Percentiles rank a stretch among this genome's conserved stretches.
These are phyloP conservation scores for Pisolithus orientalis DNA, from an alignment of 768 basidiomycete genomes.

Conservation along the genomic window DNA sequence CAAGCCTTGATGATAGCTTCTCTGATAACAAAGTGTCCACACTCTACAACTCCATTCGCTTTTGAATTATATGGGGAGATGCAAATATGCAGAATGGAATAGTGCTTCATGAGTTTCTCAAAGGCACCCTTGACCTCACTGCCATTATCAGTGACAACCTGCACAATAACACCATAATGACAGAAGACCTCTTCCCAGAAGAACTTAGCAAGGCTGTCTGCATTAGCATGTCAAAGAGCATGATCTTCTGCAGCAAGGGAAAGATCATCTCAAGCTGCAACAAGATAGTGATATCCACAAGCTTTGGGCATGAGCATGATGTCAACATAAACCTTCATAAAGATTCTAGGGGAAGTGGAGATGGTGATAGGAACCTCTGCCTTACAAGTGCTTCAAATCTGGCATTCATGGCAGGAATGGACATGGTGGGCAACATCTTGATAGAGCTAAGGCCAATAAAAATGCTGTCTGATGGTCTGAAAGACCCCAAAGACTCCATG, in stretches of 20 bases:
- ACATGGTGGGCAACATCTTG: conserved; percentile 11
- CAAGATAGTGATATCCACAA: conserved; percentile 10
- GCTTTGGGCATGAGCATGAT: conserved; percentile 3
- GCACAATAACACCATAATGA: background rate
- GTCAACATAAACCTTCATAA: conserved; percentile 4
- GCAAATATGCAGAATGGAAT: background rate
- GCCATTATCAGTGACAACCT: conserved; percentile 3
- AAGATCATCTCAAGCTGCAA: background rate
- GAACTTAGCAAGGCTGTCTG: conserved; percentile 4
- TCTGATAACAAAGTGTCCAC: conserved; percentile 25
- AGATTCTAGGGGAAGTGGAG: conserved; percentile 2
- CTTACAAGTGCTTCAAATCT: conserved; percentile 20
- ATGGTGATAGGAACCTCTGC: conserved; percentile 10
- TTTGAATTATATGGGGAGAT: conserved; percentile 30
- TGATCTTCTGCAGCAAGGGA: conserved; percentile 17
- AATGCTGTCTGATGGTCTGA: background rate
- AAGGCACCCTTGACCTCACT: background rate
- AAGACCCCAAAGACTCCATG: too few species aligned
- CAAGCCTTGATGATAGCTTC: conserved; percentile 27
- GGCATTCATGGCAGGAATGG: conserved; percentile 27
- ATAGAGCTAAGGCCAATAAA: conserved; percentile 11
- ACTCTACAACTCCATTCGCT: conserved; percentile 33
- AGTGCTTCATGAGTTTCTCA: fast-evolving
- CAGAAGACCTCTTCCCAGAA: conserved; percentile 18
- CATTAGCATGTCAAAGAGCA: conserved; percentile 11